Evolutionary conservation across 2,329 filamentous ascomycete species (phyloP), one percentile per base, ranked within the genome.

Genomic region (Trichocomaceae sp.): DNA sequence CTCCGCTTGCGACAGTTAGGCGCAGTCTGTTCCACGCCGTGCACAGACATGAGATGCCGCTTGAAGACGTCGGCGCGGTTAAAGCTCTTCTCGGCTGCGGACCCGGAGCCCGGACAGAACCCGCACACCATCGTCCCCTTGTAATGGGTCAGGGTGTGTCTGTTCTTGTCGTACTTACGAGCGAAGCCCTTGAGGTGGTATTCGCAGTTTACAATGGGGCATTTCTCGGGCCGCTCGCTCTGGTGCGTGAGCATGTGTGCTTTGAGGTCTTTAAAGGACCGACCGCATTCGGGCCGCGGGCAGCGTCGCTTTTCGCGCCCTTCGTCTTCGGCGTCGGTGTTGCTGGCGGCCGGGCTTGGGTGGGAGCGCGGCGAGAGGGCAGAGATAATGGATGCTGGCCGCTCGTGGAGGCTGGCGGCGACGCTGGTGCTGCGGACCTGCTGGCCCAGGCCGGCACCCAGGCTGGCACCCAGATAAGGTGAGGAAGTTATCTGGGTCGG

Each of bases 71-170:
- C 91, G 56, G 91, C 90, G 55, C 91, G 84, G 76, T 96, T 96
- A 70, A 96, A 96, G 60, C 88, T 92, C 81, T 96, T 96, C 74
- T 96, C 91, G 1, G 87, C 87, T 7, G 90, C 83, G 4, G 90
- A 92, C 3, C 91, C 91, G 26, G 88, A 90, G 33, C 90, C 89
- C 1, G 90, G 89, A 65, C 91, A 96, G 76, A 96, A 96, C 29
- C 90, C 90, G 68, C 91, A 96, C 22, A 96, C 89, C 91, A 96
- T 96, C 48, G 88, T 96, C 41, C 91, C 91, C 75, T 96, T 96
- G 81, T 96, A 96, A 71, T 96, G 91, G 5, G 91, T 96, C 59
- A 96, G 74, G 5, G 90, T 95, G 71, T 96, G 91, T 45, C 91
- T 79, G 74, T 96, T 96, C 80, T 95, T 95, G 77, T 96, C 91